Percentiles rank a stretch among this genome's conserved stretches.
Conservation (phyloP, 2,329 filamentous ascomycete species). For the Nothophaeocryptopus gaeumannii region DNA sequence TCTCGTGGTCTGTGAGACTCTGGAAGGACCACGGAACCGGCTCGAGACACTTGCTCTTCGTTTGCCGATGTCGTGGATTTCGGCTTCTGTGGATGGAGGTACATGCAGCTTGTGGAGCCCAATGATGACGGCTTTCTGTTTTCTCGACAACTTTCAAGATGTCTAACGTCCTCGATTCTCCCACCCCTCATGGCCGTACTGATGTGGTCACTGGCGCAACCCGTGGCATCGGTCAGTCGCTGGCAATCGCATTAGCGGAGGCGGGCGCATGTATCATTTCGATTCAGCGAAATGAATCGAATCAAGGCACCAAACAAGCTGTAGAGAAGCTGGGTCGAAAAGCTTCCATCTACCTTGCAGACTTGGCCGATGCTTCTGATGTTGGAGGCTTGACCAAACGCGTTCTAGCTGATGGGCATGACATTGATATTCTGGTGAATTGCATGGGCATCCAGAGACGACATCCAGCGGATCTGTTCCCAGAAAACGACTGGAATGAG, state of each 20-base stretch:
- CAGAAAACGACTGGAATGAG: constrained; percentile 71
- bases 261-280: constrained; percentile 51
- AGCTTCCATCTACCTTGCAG: constrained; percentile 64
- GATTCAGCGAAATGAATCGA: constrained; percentile 56
- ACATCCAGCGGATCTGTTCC: constrained; percentile 72
- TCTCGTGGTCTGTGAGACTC: constrained; percentile 15
- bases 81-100: no score
- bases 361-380: constrained; percentile 59
- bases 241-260: constrained; percentile 50
- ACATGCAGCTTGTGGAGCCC: no score
- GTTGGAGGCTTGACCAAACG: constrained; percentile 59
- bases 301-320: constrained; percentile 55
- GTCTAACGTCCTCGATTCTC: constrained; percentile 41
- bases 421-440: constrained; percentile 76
- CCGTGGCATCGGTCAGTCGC: constrained; percentile 49
- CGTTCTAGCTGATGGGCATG: constrained; percentile 59
- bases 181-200: constrained; percentile 48
- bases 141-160: constrained; percentile 14
- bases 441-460: constrained; percentile 82
- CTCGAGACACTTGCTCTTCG: no score
- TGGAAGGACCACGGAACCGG: neutral
- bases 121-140: no score
- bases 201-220: constrained; percentile 50
- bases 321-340: constrained; percentile 65
- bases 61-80: no score